Percentiles rank a stretch among this genome's conserved stretches.
Evolutionary conservation across 1,284 basidiomycete genomes (phyloP).

Genomic region (Xerocomus nothofagi): DNA sequence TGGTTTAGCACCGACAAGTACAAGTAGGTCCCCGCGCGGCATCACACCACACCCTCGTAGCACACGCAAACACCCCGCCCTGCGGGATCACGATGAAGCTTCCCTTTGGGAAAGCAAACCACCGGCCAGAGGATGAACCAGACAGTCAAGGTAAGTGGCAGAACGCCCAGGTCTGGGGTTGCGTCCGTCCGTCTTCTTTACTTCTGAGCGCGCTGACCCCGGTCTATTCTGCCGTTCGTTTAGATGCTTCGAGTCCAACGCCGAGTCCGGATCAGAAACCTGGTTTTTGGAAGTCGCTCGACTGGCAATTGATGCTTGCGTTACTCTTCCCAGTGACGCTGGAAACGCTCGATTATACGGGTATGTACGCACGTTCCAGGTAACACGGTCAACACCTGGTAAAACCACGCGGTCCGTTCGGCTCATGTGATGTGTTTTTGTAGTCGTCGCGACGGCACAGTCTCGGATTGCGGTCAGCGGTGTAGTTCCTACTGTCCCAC

Average conservation of each 20-base stretch:
- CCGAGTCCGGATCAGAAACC: slow-evolving; percentile 2
- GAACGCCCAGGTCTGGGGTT: background rate
- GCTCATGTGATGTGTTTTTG: background rate
- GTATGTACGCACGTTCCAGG: slow-evolving; percentile 21
- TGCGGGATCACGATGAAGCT: slow-evolving; percentile 12
- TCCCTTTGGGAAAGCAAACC: slow-evolving; percentile 5
- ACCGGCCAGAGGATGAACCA: background rate
- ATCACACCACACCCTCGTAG: background rate
- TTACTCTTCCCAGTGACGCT: slow-evolving; percentile 32
- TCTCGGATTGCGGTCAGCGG: slow-evolving; percentile 46
- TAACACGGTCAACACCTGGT: background rate
- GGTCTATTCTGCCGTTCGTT: background rate
- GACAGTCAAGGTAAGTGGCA: slow-evolving; percentile 13
- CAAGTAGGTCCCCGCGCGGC: no score
- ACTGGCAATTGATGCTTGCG: slow-evolving; percentile 33
- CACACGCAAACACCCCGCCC: no score
- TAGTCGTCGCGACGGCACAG: slow-evolving; percentile 57
- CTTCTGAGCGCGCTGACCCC: slow-evolving; percentile 1
- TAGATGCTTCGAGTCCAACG: slow-evolving; percentile 8
- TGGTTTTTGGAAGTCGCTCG: slow-evolving; percentile 27
- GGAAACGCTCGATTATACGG: slow-evolving; percentile 44
- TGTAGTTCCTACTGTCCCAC: background rate
- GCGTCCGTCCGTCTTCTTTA: background rate
- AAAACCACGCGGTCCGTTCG: background rate
- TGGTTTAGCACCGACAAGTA: no score